Evolutionary conservation across 768 basidiomycete genomes (phyloP), one percentile per base, ranked within the genome.

Genomic region (Hysterangium stoloniferum): DNA sequence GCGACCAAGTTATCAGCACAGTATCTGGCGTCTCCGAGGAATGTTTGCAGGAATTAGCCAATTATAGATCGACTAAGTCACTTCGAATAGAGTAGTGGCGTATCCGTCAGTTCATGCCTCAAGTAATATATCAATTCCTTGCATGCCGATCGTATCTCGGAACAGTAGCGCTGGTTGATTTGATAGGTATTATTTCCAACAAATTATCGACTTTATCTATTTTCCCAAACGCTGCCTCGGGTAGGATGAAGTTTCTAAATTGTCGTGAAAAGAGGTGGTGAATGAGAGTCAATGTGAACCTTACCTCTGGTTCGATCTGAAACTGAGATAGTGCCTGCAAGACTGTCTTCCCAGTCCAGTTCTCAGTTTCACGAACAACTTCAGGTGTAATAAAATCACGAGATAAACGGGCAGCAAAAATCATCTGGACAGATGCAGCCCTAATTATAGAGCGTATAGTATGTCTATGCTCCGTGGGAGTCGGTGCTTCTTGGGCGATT

Each of bases 381-480:
- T 77, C 69, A 4, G 88, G 87, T 3, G 78, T 79, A 59, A 91
- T 89, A 59, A 90, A 88, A 54, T 77, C 84, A 55, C 71, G 74
- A 24, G 84, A 82, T 35, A 70, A 72, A 42, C 87, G 77, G 36
- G 80, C 75, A n/a, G 87, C 87, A 59, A 86, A 91, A 4, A 89
- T 77, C 76, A 89, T 85, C 53, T 90, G 87, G 19, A 77, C 78
- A 13, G 84, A 82, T 13, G 87, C 84, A n/a, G 83, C 88, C 57
- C 77, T 75, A 58, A 90, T 88, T 51, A 59, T 56, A 15, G 69
- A 59, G 17, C 52, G 58, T 20, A 24, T 15, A 24, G 38, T 27
- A 19, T 31, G 56, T 48, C n/a, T 28, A 27, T 33, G 28, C 37
- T 53, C 54, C 22, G 25, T 48, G 31, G 31, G 40, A 17, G 29